Base-by-base conservation (phyloP, 139 green algal genomes). In the Coccomyxa sp. region DNA sequence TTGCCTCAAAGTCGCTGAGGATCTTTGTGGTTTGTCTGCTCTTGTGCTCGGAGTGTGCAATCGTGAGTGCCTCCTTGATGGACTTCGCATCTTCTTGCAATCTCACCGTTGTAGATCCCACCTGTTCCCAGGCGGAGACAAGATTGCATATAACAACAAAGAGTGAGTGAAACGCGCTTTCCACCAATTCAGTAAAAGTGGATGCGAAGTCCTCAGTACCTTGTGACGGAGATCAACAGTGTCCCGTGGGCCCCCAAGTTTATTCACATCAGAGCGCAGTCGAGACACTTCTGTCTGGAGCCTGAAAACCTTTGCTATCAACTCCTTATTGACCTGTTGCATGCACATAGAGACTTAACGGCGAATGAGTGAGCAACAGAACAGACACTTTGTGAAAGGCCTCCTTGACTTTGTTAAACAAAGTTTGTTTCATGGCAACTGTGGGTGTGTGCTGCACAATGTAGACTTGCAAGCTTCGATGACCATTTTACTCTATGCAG, bases 161-260 rank as follows among this genome's bases (percentile, higher is more conserved):
- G n/a, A 11, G 63, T 28, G 1, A 21, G 18, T 71, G 9, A 71
- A 11, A 71, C 63, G 21, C 63, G 21, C 63, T 71, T 21, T 11
- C 63, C 18, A 71, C 63, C 63, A 71, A 25, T 71, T 1, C 18
- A 71, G 63, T 21, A 71, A 9, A 71, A 71, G 18, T 71, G 18
- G 18, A 71, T 71, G 18, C 18, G 31, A 10, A 18, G 45, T 25
- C 23, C 27, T 51, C 23, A 30, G 13, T 25, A 93, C 76, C 67
- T 84, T 82, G 15, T 89, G 90, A 58, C 93, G 87, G 67, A 93
- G 87, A 4, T 92, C 89, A 10, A 89, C 57, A 0, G 94, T 96
- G 80, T 97, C 94, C 13, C 86, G 86, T 10, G 90, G n/a, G 13
- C 78, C 90, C 3, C 93, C 93, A 32, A 97, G 86, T 17, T 80